Conservation (phyloP, 225 moss, liverwort and hornwort genomes). For the Marchantia paleacea region DNA sequence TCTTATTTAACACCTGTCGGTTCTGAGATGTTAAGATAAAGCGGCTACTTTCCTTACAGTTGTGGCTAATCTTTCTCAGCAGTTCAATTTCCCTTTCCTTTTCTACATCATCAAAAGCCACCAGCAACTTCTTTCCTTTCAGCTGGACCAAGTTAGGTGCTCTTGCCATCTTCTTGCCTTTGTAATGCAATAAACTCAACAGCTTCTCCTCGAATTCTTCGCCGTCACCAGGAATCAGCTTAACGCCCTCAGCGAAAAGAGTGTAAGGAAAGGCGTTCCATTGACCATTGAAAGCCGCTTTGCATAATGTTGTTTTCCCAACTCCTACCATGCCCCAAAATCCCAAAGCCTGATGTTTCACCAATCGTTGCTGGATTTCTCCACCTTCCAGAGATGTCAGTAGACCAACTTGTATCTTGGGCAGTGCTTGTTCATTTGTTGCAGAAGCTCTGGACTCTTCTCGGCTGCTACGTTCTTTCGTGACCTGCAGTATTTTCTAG, state of each 20-base stretch:
- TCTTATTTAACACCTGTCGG: not conserved
- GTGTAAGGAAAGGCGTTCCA: not conserved
- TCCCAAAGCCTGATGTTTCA: not conserved
- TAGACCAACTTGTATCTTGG: not conserved
- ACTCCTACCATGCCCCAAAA: slow-evolving; percentile 4
- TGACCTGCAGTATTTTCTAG: not conserved
- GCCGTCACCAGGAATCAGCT: not conserved
- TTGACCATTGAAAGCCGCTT: not conserved
- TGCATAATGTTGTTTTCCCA: not conserved
- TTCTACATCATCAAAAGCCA: not conserved
- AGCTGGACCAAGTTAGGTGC: not conserved
- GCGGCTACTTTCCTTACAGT: not conserved
- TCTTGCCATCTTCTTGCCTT: not conserved
- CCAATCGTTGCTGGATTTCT: not conserved
- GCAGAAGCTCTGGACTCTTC: no score
- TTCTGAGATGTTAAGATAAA: not conserved
- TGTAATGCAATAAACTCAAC: not conserved
- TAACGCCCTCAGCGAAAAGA: not conserved
- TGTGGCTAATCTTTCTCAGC: not conserved
- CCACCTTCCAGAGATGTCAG: not conserved
- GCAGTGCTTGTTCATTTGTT: not conserved
- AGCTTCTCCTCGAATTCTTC: not conserved
- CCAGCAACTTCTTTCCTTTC: not conserved
- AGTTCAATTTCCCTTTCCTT: not conserved
- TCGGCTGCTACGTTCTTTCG: not conserved